These are phyloP conservation scores for Venturia asperata DNA, from an alignment of 2,329 filamentous ascomycete species.

Conservation along the genomic window DNA sequence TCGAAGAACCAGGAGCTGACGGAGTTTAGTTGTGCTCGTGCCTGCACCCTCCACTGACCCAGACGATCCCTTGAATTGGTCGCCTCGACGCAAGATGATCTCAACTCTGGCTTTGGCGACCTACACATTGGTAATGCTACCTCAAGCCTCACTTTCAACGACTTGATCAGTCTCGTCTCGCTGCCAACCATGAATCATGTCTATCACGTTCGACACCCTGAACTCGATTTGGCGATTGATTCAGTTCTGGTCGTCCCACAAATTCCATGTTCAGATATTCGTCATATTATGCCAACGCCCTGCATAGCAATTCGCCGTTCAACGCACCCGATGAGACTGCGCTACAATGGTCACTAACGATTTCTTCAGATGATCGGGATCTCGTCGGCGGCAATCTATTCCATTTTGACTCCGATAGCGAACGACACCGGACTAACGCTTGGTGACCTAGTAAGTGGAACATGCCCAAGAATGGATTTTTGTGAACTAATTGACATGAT, in stretches of 20 bases:
- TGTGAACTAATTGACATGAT: not conserved
- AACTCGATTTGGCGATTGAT: not conserved
- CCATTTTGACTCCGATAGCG: slow-evolving; percentile 5
- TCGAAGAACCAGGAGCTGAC: slow-evolving; percentile 39
- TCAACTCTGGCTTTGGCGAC: slow-evolving; percentile 22
- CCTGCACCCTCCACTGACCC: slow-evolving; percentile 30
- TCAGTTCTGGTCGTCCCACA: not conserved
- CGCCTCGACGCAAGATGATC: slow-evolving; percentile 29
- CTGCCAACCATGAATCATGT: not conserved
- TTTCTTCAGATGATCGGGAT: slow-evolving; percentile 5
- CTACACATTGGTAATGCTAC: slow-evolving; percentile 1
- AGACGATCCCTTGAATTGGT: slow-evolving; percentile 38
- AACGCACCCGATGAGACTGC: not conserved
- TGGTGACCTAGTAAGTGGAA: slow-evolving; percentile 28
- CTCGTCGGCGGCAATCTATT: slow-evolving; percentile 10
- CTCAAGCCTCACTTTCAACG: not conserved
- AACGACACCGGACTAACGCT: slow-evolving; percentile 42
- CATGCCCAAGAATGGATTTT: not conserved
- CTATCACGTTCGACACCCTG: not conserved
- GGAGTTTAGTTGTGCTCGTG: slow-evolving; percentile 34
- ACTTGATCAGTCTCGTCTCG: not conserved
- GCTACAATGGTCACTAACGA: not conserved
- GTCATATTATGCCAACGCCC: not conserved
- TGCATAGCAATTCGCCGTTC: too few species aligned
- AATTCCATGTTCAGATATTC: not conserved